Evolutionary conservation across 306 rosid species (phyloP), one percentile per base, ranked within the genome.

Genomic region (Inga laurina): DNA sequence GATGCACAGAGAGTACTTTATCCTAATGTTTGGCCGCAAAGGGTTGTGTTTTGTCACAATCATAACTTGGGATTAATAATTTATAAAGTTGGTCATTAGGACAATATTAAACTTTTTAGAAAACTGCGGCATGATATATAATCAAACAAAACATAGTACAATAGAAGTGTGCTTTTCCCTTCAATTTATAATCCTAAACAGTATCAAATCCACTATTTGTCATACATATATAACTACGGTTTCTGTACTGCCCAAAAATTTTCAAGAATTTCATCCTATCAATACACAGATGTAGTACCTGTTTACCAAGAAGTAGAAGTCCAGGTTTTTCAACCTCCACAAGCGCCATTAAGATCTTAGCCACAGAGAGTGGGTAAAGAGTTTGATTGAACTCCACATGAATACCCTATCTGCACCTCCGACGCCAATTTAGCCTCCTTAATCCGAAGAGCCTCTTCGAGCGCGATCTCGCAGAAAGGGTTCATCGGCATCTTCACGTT

Each of bases 401-500:
- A 75, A 94, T 93, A 13, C 89, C 98, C 97, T 69, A 65, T 96
- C 98, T 43, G 99, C 99, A 5, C 98, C 88, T 97, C 98, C 0
- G 95, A 90, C 30, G 97, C 99, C 87, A 90, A 66, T 12, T 94
- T 93, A 8, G 93, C 81, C 76, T 97, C 97, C 76, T 81, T 94
- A 48, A 92, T 90, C 14, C 99, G 87, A 56, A 96, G 95, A 4
- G 99, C 98, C 81, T 96, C 98, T 83, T 96, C 98, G 8, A 94
- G 85, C 2, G 97, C 99, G 34, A 96, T 96, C 92, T 96, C 99
- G 61, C 97, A 94, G 79, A 96, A 96, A 30, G 99, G 98, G 82
- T 96, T 96, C 97, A 96, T 96, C 43, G 99, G 94, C 99, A 97
- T 97, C 81, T 97, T 96, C 91, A 97, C 97, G 82, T 94, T 97